Evolutionary conservation across 495 filamentous ascomycete species (phyloP).

Genomic region (Tetracladium setigerum): DNA sequence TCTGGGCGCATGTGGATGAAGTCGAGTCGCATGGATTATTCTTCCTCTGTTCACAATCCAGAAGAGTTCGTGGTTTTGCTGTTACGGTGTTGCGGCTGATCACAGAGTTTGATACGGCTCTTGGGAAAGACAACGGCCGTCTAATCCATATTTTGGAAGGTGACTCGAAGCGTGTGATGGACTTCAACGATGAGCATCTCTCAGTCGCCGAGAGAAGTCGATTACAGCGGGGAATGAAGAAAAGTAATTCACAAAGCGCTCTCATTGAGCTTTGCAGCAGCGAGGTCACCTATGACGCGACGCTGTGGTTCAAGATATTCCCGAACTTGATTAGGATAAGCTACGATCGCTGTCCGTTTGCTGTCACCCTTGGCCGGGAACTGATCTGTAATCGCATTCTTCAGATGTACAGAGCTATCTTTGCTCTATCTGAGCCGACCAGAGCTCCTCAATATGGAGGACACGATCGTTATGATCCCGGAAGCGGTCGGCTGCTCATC

Average conservation of each 20-base stretch:
- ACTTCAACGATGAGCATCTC: slow-evolving; percentile 85
- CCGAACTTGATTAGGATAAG: slow-evolving; percentile 89
- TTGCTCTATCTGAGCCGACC: slow-evolving; percentile 64
- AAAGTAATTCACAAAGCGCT: slow-evolving; percentile 75
- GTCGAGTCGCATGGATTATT: slow-evolving; percentile 97
- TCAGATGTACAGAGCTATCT: slow-evolving; percentile 83
- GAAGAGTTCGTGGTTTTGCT: slow-evolving; percentile 79
- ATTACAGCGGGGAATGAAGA: slow-evolving; percentile 82
- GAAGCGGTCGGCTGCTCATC: slow-evolving; percentile 36
- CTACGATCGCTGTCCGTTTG: slow-evolving; percentile 83
- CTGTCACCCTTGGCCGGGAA: slow-evolving; percentile 81
- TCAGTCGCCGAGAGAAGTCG: slow-evolving; percentile 89
- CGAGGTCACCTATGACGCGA: slow-evolving; percentile 89
- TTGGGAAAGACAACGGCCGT: slow-evolving; percentile 62
- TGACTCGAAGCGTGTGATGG: slow-evolving; percentile 80
- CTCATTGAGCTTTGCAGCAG: slow-evolving; percentile 92
- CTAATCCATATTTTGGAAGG: slow-evolving; percentile 90
- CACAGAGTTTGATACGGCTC: slow-evolving; percentile 85
- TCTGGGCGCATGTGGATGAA: slow-evolving; percentile 90
- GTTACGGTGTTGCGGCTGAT: slow-evolving; percentile 88
- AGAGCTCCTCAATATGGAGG: slow-evolving; percentile 52
- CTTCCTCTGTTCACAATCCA: slow-evolving; percentile 93
- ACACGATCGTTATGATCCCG: slow-evolving; percentile 37
- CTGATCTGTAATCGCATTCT: slow-evolving; percentile 85
- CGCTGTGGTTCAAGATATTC: slow-evolving; percentile 95